Conservation (phyloP, 139 green algal genomes). For the Limnomonas spitsbergensis region DNA sequence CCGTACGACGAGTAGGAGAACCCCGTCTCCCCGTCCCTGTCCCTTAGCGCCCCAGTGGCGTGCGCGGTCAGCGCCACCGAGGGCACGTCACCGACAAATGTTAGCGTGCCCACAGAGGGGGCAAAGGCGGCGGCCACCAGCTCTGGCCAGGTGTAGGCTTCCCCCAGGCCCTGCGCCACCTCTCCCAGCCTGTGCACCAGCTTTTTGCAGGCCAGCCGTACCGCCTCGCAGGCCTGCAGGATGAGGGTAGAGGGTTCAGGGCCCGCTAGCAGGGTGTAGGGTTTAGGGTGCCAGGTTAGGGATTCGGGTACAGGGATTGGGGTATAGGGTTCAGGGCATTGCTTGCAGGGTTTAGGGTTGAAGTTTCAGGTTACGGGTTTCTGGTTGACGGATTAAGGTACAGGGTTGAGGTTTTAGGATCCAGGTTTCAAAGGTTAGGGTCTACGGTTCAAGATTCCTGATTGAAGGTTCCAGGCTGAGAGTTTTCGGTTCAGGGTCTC, state of each 20-base stretch:
- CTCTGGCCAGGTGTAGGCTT: neutral
- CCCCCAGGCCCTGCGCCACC: neutral
- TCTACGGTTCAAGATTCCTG: too few species aligned
- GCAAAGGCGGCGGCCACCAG: neutral
- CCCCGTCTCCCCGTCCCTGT: neutral
- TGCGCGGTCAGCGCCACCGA: slow-evolving; percentile 13
- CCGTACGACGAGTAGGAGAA: slow-evolving; percentile 14
- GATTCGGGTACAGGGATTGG: too few species aligned
- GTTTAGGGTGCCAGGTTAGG: too few species aligned
- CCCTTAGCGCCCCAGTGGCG: slow-evolving; percentile 5
- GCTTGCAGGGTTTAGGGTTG: too few species aligned
- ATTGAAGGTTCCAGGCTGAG: too few species aligned
- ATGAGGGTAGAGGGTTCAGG: too few species aligned
- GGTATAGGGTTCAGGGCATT: too few species aligned
- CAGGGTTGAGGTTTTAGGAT: too few species aligned
- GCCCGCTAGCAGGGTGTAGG: neutral
- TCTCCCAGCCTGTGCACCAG: slow-evolving; percentile 36
- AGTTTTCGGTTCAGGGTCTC: too few species aligned
- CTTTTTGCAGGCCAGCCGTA: slow-evolving; percentile 50
- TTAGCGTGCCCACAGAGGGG: neutral
- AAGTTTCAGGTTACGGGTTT: too few species aligned
- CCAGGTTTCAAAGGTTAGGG: too few species aligned
- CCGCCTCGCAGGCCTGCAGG: slow-evolving; percentile 20
- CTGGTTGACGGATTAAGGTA: too few species aligned
- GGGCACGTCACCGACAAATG: neutral